Conservation (phyloP, 1,284 basidiomycete species). For the Heterobasidion occidentale region DNA sequence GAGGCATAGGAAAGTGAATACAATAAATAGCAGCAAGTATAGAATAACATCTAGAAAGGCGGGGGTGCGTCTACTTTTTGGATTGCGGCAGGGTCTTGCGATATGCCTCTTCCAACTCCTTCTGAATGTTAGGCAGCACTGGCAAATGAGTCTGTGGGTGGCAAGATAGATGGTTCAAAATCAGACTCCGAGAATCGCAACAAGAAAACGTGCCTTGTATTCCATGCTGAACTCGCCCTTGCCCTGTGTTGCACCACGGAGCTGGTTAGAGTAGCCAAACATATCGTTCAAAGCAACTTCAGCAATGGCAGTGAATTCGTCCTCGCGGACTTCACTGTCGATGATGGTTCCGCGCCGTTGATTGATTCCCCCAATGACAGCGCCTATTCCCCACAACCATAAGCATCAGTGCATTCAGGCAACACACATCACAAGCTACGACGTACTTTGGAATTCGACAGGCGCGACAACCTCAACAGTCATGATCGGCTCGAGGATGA, state of each 20-base stretch:
- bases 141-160: slow-evolving; percentile 60
- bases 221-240: slow-evolving; percentile 98
- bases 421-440: background rate
- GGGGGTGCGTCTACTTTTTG: slow-evolving; percentile 41
- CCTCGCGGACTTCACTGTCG: slow-evolving; percentile 94
- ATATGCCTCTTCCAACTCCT: slow-evolving; percentile 62
- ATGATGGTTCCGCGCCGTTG: slow-evolving; percentile 91
- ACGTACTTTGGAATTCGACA: slow-evolving; percentile 89
- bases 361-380: slow-evolving; percentile 93
- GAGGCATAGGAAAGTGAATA: no score
- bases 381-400: slow-evolving; percentile 31
- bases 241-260: slow-evolving; percentile 92
- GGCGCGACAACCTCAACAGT: slow-evolving; percentile 96
- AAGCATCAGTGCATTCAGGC: background rate
- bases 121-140: slow-evolving; percentile 86
- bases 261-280: slow-evolving; percentile 94
- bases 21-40: background rate
- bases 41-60: background rate
- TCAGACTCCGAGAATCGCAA: background rate
- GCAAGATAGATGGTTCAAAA: slow-evolving; percentile 7
- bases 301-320: slow-evolving; percentile 90
- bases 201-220: slow-evolving; percentile 60
- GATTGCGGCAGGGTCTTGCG: slow-evolving; percentile 39
- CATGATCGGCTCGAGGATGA: slow-evolving; percentile 97
- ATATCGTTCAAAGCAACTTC: slow-evolving; percentile 98